A percentile compares a stretch with the other conserved stretches of the same genome.
phyloP scores from a whole-genome alignment of 1,284 basidiomycete genomes.

The Melampsora americana region DNA sequence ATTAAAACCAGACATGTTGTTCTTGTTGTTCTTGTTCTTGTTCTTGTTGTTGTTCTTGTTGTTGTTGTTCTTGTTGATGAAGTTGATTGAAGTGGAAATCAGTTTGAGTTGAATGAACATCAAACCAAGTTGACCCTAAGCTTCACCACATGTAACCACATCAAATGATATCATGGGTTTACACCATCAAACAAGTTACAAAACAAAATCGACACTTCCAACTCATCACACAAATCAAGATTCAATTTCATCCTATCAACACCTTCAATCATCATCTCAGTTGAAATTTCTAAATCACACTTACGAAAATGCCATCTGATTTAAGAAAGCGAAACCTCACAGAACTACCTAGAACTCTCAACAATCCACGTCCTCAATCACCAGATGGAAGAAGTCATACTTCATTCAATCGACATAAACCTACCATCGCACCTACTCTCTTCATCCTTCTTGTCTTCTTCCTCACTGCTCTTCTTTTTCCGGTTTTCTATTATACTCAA shows the following conservation, averaged over 20 bases:
- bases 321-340: slow-evolving; percentile 16
- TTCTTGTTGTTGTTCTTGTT: too few relatives aligned
- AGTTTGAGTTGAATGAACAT: too few relatives aligned
- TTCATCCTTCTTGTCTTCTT: slow-evolving; percentile 25
- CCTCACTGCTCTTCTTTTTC: slow-evolving; percentile 24
- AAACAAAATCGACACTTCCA: background rate
- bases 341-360: slow-evolving; percentile 5
- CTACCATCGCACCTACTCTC: slow-evolving; percentile 37
- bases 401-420: slow-evolving; percentile 22
- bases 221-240: background rate
- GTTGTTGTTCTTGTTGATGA: too few relatives aligned
- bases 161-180: background rate
- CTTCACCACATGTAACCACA: background rate
- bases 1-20: slow-evolving; percentile 35
- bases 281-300: background rate
- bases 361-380: slow-evolving; percentile 19
- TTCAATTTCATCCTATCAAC: too few relatives aligned
- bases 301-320: slow-evolving; percentile 25
- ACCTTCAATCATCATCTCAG: too few relatives aligned
- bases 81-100: too few relatives aligned
- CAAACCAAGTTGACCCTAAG: background rate
- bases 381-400: slow-evolving; percentile 14
- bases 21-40: too few relatives aligned
- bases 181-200: background rate
- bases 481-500: slow-evolving; percentile 42